Base-by-base conservation (phyloP, 2,329 filamentous ascomycete species). In the Sclerotinia nivalis region DNA sequence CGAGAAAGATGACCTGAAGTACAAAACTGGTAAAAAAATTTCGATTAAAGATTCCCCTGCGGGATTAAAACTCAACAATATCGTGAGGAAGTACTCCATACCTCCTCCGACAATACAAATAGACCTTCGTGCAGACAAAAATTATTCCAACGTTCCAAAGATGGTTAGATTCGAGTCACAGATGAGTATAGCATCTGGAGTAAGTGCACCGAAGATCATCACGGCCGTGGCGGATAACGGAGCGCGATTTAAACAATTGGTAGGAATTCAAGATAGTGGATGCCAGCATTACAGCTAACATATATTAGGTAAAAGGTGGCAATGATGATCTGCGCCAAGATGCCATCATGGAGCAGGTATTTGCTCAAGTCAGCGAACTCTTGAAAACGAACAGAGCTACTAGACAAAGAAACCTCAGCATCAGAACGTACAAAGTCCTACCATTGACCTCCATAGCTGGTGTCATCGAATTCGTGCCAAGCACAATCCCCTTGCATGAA, bases 311-410 rank as follows among this genome's bases (percentile, higher is more conserved):
- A 78, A 99, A 99, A 84, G 93, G 93, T 72, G 94, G 96, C 25
- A 95, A 95, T 77, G 96, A 99, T 79, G 95, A 99, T 78, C 86
- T 99, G 18, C 91, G 96, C 12, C 96, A 99, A 82, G 96, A 99
- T 77, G 93, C 95, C 58, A 99, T 89, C 83, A 99, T 99, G 96
- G 96, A 99, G 80, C 96, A 99, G 81, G 96, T 99, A 1, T 99
- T 99, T 79, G 93, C 94, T 70, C 93, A 97, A 80, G 96, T 97
- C 31, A 98, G 93, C 70, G 92, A 92, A 66, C 87, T 99, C 31
- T 84, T 99, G 37, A 92, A 92, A 78, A 90, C 92, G 62, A 93
- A 98, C 79, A 90, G 93, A 69, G 87, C 90, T 18, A 97, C 96
- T 2, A 91, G 93, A 52, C 93, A 97, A 77, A 90, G 96, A 8